A percentile compares a stretch with the other conserved stretches of the same genome.
These are phyloP conservation scores for Aspergillus sclerotioniger DNA, from an alignment of 495 filamentous ascomycete species.

Conservation along the genomic window DNA sequence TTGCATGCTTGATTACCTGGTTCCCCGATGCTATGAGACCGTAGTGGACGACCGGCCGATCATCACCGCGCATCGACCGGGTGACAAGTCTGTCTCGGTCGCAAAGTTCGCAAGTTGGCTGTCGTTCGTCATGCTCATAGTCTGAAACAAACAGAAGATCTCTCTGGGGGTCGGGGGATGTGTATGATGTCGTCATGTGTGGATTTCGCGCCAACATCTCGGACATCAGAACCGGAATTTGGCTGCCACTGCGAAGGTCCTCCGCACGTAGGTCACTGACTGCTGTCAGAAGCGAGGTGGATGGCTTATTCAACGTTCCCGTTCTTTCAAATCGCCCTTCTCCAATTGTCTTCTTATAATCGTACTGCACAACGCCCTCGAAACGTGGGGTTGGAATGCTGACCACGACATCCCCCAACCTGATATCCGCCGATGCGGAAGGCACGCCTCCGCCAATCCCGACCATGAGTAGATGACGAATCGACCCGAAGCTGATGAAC, in stretches of 20 bases:
- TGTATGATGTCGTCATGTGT: constrained; percentile 21
- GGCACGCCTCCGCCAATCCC: constrained; percentile 39
- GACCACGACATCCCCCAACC: constrained; percentile 39
- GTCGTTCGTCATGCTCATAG: constrained; percentile 22
- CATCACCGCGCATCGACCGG: neutral
- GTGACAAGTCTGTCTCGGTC: neutral
- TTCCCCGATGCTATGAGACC: constrained; percentile 21
- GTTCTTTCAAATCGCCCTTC: constrained; percentile 32
- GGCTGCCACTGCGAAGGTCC: neutral
- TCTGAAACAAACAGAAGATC: constrained; percentile 30
- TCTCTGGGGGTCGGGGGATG: constrained; percentile 9
- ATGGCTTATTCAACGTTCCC: constrained; percentile 34
- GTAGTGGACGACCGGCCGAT: constrained; percentile 15
- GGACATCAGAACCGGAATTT: constrained; percentile 16
- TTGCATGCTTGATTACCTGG: constrained; percentile 16
- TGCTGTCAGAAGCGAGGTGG: constrained; percentile 27
- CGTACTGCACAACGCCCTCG: constrained; percentile 36
- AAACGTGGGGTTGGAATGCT: constrained; percentile 17
- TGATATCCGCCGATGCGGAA: constrained; percentile 22
- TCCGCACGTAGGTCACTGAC: constrained; percentile 19
- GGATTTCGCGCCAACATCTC: constrained; percentile 12
- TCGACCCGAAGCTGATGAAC: constrained; percentile 19
- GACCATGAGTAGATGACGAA: constrained; percentile 31
- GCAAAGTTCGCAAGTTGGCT: neutral
- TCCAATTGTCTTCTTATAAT: constrained; percentile 32